Conservation (phyloP, 306 rosid genomes). For the Pyrus pyrifolia region DNA sequence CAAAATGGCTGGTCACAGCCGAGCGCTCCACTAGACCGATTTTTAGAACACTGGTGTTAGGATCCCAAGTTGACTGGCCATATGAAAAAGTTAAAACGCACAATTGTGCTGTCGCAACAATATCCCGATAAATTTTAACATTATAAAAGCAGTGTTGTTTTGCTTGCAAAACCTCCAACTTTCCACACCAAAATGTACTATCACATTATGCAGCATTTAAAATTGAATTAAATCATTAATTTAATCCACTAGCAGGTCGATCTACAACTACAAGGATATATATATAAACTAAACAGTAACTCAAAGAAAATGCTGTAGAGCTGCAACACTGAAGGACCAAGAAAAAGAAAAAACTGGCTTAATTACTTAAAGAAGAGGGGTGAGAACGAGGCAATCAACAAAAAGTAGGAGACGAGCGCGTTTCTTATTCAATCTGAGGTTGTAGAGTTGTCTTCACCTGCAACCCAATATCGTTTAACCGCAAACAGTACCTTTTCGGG, state of each 20-base stretch:
- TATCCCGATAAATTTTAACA: too few relatives aligned
- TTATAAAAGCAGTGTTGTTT: not conserved
- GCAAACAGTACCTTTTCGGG: slow-evolving; percentile 64
- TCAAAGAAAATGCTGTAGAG: too few relatives aligned
- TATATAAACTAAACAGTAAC: too few relatives aligned
- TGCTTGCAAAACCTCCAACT: not conserved
- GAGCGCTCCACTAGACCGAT: too few relatives aligned
- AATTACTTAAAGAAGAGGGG: not conserved
- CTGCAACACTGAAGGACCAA: not conserved
- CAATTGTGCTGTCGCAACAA: not conserved
- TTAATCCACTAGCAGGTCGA: too few relatives aligned
- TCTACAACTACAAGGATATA: too few relatives aligned
- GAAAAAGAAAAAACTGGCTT: not conserved
- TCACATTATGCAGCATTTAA: not conserved
- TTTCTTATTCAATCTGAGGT: slow-evolving; percentile 21
- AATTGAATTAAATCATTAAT: too few relatives aligned
- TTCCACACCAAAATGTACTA: too few relatives aligned
- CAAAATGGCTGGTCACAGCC: too few relatives aligned
- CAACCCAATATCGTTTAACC: slow-evolving; percentile 78
- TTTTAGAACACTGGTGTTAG: too few relatives aligned
- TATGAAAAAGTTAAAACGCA: not conserved
- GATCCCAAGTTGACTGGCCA: not conserved
- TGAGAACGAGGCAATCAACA: slow-evolving; percentile 5
- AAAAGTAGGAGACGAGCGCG: not conserved
- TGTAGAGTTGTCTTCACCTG: slow-evolving; percentile 40